Base-by-base conservation (phyloP, 2,329 filamentous ascomycete species). In the Myrmaecium sp. region DNA sequence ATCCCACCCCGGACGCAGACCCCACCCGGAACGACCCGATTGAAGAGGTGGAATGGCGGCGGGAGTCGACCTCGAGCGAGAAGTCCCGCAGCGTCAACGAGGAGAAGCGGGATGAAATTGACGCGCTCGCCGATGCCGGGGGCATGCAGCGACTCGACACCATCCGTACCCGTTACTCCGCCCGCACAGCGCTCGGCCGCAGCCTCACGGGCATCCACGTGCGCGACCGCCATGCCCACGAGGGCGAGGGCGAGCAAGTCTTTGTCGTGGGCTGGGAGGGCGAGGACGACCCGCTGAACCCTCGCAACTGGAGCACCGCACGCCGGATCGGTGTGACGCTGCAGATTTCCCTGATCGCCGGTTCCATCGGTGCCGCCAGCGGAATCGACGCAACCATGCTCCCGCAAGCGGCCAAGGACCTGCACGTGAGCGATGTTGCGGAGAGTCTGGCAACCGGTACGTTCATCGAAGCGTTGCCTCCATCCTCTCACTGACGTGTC, bases 341-440 rank as follows among this genome's bases (percentile, higher is more conserved):
- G n/a, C 35, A 46, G 21, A 42, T 55, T 5, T 42, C 47, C 2
- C 28, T 33, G 3, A 60, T 69, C 18, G 60, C 52, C 1, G 55
- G 60, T 13, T 50, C 60, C 1, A 59, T 67, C 1, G 55, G 55
- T 5, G 49, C 58, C 1, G 62, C 63, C 0, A 63, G 59, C 1
- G 57, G 61, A 0, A 64, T 69, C 21, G 62, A 66, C 27, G 58
- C 60, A 2, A 54, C 53, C 1, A 55, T 62, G 1, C 32, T 64
- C 0, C 47, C 49, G 0, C 54, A 62, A 31, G 62, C 60, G 0
- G 51, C 55, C 0, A 37, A 36, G n/a, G 55, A 57, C 1, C 60
- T 66, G 21, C 49, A 54, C 0, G 63, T 67, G 0, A 56, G 54
- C 14, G 48, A 64, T 20, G 57, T 66, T 4, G 57, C 57, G 1